Evolutionary conservation across 2,329 filamentous ascomycete species (phyloP), one percentile per base, ranked within the genome.

Genomic region (Aspergillus quadrilineatus): DNA sequence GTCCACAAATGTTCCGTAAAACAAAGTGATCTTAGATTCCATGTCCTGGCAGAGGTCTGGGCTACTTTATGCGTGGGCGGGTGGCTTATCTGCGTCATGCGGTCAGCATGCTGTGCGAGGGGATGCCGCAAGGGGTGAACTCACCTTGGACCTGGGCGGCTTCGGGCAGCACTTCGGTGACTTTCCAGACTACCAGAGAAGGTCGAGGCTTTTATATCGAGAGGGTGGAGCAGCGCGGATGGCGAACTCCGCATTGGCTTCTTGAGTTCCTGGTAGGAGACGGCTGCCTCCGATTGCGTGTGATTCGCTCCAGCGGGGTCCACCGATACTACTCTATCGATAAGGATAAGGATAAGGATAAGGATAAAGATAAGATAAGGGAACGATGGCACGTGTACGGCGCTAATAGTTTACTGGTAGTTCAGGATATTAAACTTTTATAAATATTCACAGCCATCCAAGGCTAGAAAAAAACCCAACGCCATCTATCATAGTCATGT

Each of bases 1-100:
- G 37, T 88, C 82, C 10, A 87, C 80, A 65, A 89, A 88, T 0
- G 82, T 79, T 10, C 87, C 87, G 17, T 80, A 60, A 65, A 85
- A 89, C 45, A 89, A 67, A 0, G 75, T 75, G 45, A 69, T 63
- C 9, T 51, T 36, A 57, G 53, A 48, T n/a, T 56, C 47, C 60
- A 61, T 60, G 4, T 41, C 22, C 34, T 7, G 6, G 10, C 28
- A 22, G 22, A 22, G 22, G 22, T 46, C 29, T 14, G 22, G 22
- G 22, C 22, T 22, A 7, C 26, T 22, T 47, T 56, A 43, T 10
- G 50, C 56, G 56, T 4, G 7, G 9, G 15, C 22, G 42, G 14
- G 10, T 4, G 22, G 39, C n/a, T 42, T 30, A 36, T 48, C 45
- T 48, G 45, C 29, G 29, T 34, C 45, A 48, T 36, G 12, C 45